Percentiles rank a stretch among this genome's conserved stretches.
Evolutionary conservation across 208 protist species (phyloP).

Genomic region (Acanthamoeba triangularis): DNA sequence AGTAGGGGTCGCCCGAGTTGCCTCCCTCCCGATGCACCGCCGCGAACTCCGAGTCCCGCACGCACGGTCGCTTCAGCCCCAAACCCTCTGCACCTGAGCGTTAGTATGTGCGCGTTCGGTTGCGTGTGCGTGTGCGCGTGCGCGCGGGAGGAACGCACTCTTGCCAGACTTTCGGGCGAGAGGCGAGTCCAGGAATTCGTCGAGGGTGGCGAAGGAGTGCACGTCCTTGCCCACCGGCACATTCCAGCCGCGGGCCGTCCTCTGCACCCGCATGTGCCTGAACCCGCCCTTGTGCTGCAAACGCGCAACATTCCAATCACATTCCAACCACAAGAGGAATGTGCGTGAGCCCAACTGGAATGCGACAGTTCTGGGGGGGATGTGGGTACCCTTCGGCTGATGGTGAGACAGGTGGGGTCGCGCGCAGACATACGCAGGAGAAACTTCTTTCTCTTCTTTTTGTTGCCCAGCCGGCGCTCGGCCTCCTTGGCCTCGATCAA

Average conservation of each 20-base stretch:
- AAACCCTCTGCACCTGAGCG: background rate
- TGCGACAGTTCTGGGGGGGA: too few species aligned
- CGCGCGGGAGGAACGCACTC: background rate
- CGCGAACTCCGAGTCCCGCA: background rate
- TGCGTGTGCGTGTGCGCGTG: background rate
- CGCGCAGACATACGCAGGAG: conserved; percentile 9
- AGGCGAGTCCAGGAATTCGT: conserved; percentile 5
- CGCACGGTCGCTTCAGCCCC: background rate
- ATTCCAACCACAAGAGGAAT: background rate
- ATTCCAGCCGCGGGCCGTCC: background rate
- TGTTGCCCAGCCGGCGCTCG: background rate
- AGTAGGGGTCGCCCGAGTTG: background rate
- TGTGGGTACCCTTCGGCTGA: conserved; percentile 28
- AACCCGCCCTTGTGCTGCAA: background rate
- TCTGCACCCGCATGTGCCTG: background rate
- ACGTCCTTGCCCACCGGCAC: conserved; percentile 13
- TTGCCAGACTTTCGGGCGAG: conserved; percentile 3
- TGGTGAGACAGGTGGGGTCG: conserved; percentile 42
- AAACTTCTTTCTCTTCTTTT: conserved; percentile 7
- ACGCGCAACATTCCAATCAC: background rate
- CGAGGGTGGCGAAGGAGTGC: background rate
- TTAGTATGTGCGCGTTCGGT: background rate
- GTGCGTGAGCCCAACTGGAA: too few species aligned
- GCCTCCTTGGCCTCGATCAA: conserved; percentile 63
- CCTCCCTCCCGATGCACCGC: background rate